phyloP scores from a whole-genome alignment of 176 grass and related monocot species.

The Juncus inflexus region DNA sequence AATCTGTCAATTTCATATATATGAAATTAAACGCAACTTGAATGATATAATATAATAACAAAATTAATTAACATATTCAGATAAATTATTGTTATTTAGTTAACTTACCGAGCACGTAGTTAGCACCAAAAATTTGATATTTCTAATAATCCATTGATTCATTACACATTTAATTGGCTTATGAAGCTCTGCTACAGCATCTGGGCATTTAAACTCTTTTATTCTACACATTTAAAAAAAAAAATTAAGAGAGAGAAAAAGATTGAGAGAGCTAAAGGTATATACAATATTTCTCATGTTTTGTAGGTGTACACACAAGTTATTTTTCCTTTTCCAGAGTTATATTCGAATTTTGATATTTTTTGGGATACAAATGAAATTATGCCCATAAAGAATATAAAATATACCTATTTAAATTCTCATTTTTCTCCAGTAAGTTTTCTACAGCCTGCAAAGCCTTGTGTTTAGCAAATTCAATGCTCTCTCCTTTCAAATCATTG shows the following conservation, averaged over 20 bases:
- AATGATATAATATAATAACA: not conserved
- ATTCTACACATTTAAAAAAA: conserved; percentile 32
- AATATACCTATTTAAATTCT: conserved; percentile 33
- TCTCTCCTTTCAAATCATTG: conserved; percentile 30
- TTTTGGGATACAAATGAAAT: no score
- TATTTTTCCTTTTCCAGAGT: no score
- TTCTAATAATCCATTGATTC: conserved; percentile 54
- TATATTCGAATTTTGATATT: no score
- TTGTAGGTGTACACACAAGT: no score
- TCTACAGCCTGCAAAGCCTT: conserved; percentile 42
- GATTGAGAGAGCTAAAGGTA: not conserved
- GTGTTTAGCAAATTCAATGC: conserved; percentile 41
- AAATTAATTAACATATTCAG: conserved; percentile 9
- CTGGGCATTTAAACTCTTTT: conserved; percentile 66
- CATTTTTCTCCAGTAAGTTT: conserved; percentile 43
- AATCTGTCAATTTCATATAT: conserved; percentile 43
- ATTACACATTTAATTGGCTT: conserved; percentile 47
- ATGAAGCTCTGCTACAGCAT: conserved; percentile 51
- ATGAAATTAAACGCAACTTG: conserved; percentile 6
- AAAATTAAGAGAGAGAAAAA: not conserved
- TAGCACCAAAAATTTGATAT: conserved; percentile 32
- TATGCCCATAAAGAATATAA: not conserved
- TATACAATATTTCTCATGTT: no score
- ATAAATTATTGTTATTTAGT: not conserved
- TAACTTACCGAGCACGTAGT: conserved; percentile 46